Conservation (phyloP, 106 monocot genomes). For the Apostasia shenzhenica region DNA sequence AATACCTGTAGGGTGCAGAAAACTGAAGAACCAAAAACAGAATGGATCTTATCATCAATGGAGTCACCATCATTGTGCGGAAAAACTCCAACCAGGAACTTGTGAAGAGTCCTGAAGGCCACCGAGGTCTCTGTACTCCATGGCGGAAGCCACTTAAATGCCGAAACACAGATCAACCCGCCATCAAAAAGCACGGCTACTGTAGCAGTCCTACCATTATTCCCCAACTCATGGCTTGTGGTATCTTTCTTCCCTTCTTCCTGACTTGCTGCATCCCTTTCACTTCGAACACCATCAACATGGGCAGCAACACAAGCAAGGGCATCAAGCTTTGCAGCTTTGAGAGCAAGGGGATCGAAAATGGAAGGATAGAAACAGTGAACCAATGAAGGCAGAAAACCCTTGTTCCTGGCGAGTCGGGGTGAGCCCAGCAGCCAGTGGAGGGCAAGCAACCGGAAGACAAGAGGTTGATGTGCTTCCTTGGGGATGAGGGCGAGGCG, state of each 20-base stretch:
- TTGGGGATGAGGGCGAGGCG: constrained; percentile 54
- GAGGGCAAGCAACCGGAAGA: constrained; percentile 61
- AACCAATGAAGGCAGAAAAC: constrained; percentile 20
- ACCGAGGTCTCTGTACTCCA: constrained; percentile 79
- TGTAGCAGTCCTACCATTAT: neutral
- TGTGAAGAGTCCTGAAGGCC: constrained; percentile 63
- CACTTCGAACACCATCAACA: constrained; percentile 2
- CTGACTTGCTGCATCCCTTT: neutral
- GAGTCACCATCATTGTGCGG: constrained; percentile 26
- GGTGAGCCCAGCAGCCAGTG: constrained; percentile 77
- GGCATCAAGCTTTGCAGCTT: constrained; percentile 70
- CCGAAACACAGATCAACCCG: constrained; percentile 69
- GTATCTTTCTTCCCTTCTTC: constrained; percentile 1
- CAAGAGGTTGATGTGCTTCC: constrained; percentile 54
- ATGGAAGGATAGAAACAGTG: constrained; percentile 56
- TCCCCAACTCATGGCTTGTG: no score
- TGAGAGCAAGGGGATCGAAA: constrained; percentile 80
- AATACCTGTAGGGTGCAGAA: constrained; percentile 62
- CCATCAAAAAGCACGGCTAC: constrained; percentile 57
- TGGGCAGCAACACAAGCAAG: constrained; percentile 50
- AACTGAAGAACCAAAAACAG: constrained; percentile 35
- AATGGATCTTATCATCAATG: constrained; percentile 1
- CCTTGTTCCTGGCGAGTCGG: constrained; percentile 16
- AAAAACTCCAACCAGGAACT: constrained; percentile 46
- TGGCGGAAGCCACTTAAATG: constrained; percentile 73